Conservation (phyloP, 2,329 filamentous ascomycete genomes). For the Purpureocillium lavendulum region DNA sequence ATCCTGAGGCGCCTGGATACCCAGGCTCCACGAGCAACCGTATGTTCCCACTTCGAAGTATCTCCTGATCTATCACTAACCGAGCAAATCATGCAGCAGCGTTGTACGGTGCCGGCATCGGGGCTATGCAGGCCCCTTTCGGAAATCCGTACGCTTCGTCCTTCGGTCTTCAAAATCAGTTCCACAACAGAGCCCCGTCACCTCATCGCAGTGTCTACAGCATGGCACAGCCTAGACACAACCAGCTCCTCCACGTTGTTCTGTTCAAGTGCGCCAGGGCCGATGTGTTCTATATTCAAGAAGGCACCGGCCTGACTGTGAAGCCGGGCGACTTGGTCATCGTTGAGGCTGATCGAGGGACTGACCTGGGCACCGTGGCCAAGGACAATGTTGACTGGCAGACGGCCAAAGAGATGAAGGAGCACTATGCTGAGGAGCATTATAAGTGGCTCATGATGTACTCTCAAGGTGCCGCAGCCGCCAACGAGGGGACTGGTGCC, state of each 20-base stretch:
- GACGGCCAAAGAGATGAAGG: constrained; percentile 79
- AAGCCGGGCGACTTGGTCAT: constrained; percentile 92
- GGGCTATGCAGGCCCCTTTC: constrained; percentile 18
- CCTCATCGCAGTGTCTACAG: constrained; percentile 55
- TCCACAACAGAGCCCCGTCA: constrained; percentile 44
- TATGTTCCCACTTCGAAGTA: constrained; percentile 19
- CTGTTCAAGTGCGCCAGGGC: constrained; percentile 94
- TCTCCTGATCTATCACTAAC: constrained; percentile 1
- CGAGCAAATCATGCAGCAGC: constrained; percentile 9
- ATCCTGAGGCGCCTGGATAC: constrained; percentile 28
- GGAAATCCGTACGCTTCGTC: constrained; percentile 35
- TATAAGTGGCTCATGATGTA: constrained; percentile 99
- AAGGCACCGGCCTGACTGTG: constrained; percentile 85
- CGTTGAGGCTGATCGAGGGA: constrained; percentile 92
- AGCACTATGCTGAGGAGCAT: constrained; percentile 88
- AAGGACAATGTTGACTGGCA: constrained; percentile 83
- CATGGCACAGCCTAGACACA: constrained; percentile 52
- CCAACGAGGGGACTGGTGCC: constrained; percentile 50
- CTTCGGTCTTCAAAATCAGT: constrained; percentile 36
- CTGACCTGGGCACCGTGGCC: constrained; percentile 87
- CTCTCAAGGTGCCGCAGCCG: constrained; percentile 64
- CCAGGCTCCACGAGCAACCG: constrained; percentile 26
- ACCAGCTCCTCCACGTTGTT: constrained; percentile 76
- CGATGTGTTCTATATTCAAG: constrained; percentile 95
- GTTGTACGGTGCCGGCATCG: constrained; percentile 17